Base-by-base conservation (phyloP, 2,329 filamentous ascomycete genomes). In the Didymella lethalis region DNA sequence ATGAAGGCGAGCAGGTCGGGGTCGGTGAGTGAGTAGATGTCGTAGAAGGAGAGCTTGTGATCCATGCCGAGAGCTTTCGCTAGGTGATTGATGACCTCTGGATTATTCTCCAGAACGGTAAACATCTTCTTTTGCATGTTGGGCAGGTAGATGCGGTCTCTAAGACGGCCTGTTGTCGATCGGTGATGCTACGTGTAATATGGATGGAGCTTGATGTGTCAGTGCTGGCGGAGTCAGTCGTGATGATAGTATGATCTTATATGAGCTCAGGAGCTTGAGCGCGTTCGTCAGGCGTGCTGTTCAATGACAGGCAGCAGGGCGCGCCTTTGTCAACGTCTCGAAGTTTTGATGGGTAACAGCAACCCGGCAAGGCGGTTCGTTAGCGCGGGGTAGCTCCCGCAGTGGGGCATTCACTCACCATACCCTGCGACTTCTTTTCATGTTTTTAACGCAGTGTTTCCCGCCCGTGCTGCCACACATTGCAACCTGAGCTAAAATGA, bases 1-100 rank as follows among this genome's bases (percentile, higher is more conserved):
- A 86, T 78, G 57, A 82, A 74, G 14, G 79, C 74, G 41, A 85
- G 75, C 25, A 83, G 71, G 29, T 82, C 80, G 1, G 78, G 75
- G n/a, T 85, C 81, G 43, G 81, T 79, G 57, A 85, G 76, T 40
- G 79, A 82, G 72, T 83, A 82, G 61, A 86, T 69, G 65, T 87
- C 85, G 68, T 84, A 78, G 71, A 86, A 86, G 34, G 72, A 74
- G 31, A 86, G 78, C 2, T 72, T 64, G 5, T 61, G 64, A 3
- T 80, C 79, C 31, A 86, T 70, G 14, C 83, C 83, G 1, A 87
- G 79, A n/a, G 77, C 74, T 56, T 77, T 75, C 34, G 81, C 79
- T 25, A 87, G 79, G 41, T 77, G 72, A 43, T 78, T 80, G 74
- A 86, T 81, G 16, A 86, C 82, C 41, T 80, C 75, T 4, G 85